Evolutionary conservation across 2,329 filamentous ascomycete species (phyloP), one percentile per base, ranked within the genome.

Genomic region (Exophiala alcalophila): DNA sequence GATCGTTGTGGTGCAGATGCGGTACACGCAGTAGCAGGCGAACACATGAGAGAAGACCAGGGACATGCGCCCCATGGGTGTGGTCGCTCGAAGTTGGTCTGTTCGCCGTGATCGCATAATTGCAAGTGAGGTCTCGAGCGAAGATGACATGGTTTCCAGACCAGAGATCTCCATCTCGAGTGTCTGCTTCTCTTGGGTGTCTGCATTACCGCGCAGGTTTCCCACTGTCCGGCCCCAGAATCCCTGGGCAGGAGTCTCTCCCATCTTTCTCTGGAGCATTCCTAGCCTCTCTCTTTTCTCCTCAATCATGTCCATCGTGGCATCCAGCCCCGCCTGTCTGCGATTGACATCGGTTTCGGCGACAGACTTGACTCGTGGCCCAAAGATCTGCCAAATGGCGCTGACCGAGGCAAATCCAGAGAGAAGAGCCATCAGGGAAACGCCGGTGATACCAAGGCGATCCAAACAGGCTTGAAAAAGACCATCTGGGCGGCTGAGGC

Each of bases 381-480:
- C 77, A 64, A 94, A 87, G 1, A 80, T 86, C 59, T 94, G 84
- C 86, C 88, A 94, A 1, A 89, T 80, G 1, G 85, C 84, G 16
- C 85, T 90, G 23, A 94, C 84, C n/a, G 86, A 86, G 4, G 88
- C 88, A 57, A 94, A 94, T 0, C 88, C 88, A 5, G 87, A 87
- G n/a, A 94, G 70, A 10, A 90, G 74, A 11, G 87, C 88, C 86
- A 94, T 94, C 39, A 92, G 67, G 33, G 84, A 82, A 42, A 92
- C 88, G 3, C 88, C 88, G 50, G 94, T 87, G 27, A 94, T 83
- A 9, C 87, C 88, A 18, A 94, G 81, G 30, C 88, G 63, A 53
- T 78, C 75, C 31, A 80, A 59, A 55, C 76, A 78, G 21, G 73
- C 75, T 55, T 79, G 74, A 32, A 70, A 73, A 39, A 80, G 68